Evolutionary conservation across 805 yeast species (phyloP), one percentile per base, ranked within the genome.

Genomic region (Suhomyces xylopsoci): DNA sequence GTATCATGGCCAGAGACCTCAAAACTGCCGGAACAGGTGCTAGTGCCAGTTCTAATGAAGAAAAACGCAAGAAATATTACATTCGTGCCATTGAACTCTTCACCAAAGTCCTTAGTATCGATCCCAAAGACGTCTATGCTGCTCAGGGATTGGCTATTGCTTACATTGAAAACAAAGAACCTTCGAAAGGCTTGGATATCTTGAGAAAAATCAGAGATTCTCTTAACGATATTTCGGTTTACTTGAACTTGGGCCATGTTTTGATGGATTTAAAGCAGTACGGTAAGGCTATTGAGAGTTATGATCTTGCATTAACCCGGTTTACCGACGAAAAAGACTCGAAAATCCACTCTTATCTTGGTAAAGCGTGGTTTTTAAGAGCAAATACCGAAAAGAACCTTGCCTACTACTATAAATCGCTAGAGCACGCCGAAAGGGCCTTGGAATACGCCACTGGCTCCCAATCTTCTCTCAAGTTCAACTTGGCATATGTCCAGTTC

Each of bases 111-210:
- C 73, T 94, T 50, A 85, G 88, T 48, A 71, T 91, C 26, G 98
- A 94, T 71, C 83, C 92, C 2, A 77, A 80, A 59, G 90, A 93
- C 65, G 93, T 92, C 1, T 94, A 86, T 73, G 99, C 99, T 5
- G 98, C 99, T 1, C 99, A 94, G 69, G 99, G 99, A 51, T 79
- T 94, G 56, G 98, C 97, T 1, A 90, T 94, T 51, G 83, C 91
- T 4, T 88, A 90, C 67, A 96, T 96, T 9, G 97, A 93, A 62
- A 86, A 85, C 62, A 85, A 85, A 58, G 85, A 88, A 59, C 72
- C 82, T 32, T 84, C 82, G 24, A 78, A 85, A 55, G 97, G 98
- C 0, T 77, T 92, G 62, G 96, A 90, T 58, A 85, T 92, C 45
- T 84, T 94, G 63, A 81, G 96, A 67, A 90, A 92, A 60, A 84